phyloP scores from a whole-genome alignment of 345 rosid genomes.

The Noccaea bulbosa region DNA sequence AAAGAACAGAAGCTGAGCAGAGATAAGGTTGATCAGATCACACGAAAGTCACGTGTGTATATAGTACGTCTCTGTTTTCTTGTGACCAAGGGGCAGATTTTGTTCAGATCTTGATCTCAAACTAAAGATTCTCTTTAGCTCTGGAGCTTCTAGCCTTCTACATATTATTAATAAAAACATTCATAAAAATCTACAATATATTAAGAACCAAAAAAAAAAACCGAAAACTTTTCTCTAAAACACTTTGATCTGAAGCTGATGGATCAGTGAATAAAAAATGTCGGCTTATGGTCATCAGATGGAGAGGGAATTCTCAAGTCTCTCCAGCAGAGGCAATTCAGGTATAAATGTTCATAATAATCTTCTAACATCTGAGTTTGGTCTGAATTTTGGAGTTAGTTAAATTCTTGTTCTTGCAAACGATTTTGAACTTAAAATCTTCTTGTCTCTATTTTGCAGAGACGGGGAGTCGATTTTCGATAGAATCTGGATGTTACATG shows the following conservation, averaged over 20 bases:
- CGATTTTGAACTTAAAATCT: background rate
- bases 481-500: slow-evolving; percentile 82
- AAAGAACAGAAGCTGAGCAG: background rate
- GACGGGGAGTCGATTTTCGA: slow-evolving; percentile 54
- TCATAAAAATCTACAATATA: background rate
- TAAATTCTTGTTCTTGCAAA: slow-evolving; percentile 1
- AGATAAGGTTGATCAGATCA: slow-evolving; percentile 10
- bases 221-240: too few species aligned
- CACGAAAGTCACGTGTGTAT: slow-evolving; percentile 31
- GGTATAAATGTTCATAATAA: slow-evolving; percentile 45
- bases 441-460: slow-evolving; percentile 45
- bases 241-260: too few species aligned
- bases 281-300: slow-evolving; percentile 77
- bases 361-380: slow-evolving; percentile 1
- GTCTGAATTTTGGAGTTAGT: slow-evolving; percentile 10
- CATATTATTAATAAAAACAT: too few species aligned
- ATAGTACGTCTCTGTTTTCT: slow-evolving; percentile 30
- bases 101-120: slow-evolving; percentile 25
- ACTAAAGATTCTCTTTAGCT: slow-evolving; percentile 20
- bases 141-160: background rate
- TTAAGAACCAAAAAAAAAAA: background rate
- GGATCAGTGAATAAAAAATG: slow-evolving; percentile 34
- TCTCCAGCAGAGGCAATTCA: slow-evolving; percentile 67
- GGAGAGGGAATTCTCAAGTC: slow-evolving; percentile 74
- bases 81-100: slow-evolving; percentile 21